These are phyloP conservation scores for Mycosphaerelloides madeirae DNA, from an alignment of 2,329 filamentous ascomycete species.

Conservation along the genomic window DNA sequence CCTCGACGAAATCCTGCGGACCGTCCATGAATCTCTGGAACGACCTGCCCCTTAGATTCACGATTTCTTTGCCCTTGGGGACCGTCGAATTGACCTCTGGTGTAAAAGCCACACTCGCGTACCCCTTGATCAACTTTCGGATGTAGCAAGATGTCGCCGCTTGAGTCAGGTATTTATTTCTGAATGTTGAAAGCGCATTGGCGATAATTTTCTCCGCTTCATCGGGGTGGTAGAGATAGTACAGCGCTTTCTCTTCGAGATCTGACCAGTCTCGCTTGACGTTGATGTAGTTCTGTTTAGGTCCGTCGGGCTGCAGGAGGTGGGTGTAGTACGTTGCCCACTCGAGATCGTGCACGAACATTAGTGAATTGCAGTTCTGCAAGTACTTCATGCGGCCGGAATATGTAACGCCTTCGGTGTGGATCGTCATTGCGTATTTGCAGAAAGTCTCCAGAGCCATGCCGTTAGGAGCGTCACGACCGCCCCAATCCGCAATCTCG, in stretches of 20 bases:
- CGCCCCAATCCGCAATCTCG: conserved; percentile 13
- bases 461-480: conserved; percentile 3
- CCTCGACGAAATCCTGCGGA: conserved; percentile 3
- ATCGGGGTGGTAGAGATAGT: conserved; percentile 19
- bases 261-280: conserved; percentile 25
- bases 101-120: conserved; percentile 22
- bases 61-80: background rate
- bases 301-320: conserved; percentile 22
- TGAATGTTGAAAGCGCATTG: conserved; percentile 24
- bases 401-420: conserved; percentile 29
- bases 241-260: conserved; percentile 24
- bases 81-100: conserved; percentile 17
- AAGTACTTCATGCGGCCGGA: conserved; percentile 29
- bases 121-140: conserved; percentile 24
- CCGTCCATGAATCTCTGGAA: conserved; percentile 8
- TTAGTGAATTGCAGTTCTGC: conserved; percentile 27
- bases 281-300: conserved; percentile 27
- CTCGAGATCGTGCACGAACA: conserved; percentile 24
- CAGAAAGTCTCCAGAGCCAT: conserved; percentile 23
- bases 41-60: conserved; percentile 3
- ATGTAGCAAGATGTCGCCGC: conserved; percentile 32
- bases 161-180: conserved; percentile 25
- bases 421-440: conserved; percentile 23
- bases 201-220: conserved; percentile 24
- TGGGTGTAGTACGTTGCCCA: conserved; percentile 27